Conservation (phyloP, 192 early-diverging fungal genomes). For the Entrophospora sp. region DNA sequence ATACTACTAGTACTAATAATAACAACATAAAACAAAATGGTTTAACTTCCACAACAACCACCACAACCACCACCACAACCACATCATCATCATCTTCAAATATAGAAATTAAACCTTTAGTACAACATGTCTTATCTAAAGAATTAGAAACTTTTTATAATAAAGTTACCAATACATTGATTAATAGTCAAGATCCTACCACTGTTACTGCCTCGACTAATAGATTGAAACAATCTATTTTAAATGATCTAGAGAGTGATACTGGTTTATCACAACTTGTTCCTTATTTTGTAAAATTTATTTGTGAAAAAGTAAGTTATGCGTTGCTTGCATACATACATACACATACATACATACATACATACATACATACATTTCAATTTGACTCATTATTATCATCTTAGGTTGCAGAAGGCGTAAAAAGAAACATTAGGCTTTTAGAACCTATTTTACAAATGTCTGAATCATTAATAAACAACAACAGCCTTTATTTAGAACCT, state of each 20-base stretch:
- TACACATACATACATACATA: neutral
- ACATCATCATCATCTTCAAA: neutral
- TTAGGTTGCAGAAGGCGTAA: constrained; percentile 70
- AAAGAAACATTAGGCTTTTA: constrained; percentile 56
- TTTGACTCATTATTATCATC: neutral
- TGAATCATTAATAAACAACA: constrained; percentile 73
- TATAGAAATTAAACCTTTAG: constrained; percentile 56
- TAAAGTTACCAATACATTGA: constrained; percentile 71
- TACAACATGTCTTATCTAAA: constrained; percentile 85
- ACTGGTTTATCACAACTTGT: constrained; percentile 91
- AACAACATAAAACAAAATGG: constrained; percentile 1
- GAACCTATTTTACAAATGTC: constrained; percentile 74
- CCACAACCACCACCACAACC: neutral
- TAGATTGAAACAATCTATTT: constrained; percentile 57
- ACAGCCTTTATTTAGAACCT: constrained; percentile 86
- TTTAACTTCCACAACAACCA: neutral
- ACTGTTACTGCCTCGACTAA: too few species aligned
- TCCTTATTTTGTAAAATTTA: constrained; percentile 92
- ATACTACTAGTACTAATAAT: too few species aligned
- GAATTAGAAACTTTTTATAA: constrained; percentile 95
- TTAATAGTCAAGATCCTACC: constrained; percentile 58
- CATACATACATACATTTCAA: too few species aligned
- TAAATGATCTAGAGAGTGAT: constrained; percentile 78
- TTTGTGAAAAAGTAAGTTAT: constrained; percentile 63
- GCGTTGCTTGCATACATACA: neutral